Base-by-base conservation (phyloP, 441 rosid species). In the Gossypium gossypioides region DNA sequence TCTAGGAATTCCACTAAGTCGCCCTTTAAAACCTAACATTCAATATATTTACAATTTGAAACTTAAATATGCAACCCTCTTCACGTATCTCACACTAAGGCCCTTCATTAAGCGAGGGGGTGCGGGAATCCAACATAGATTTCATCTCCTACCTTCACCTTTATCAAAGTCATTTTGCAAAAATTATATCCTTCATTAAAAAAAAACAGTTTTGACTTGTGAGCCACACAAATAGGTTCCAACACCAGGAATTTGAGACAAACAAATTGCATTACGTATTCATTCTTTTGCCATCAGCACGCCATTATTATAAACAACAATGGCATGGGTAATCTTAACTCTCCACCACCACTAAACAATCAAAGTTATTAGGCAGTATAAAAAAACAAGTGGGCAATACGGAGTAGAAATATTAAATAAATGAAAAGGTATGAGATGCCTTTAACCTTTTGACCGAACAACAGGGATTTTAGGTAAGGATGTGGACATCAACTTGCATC, bases 391-490 rank as follows among this genome's bases (percentile, higher is more conserved):
- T 54, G 34, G 76, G 21, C 19, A 25, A 32, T 16, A 13, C n/a
- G 60, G 40, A 61, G 12, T 55, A 58, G 72, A 66, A 5, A n/a
- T 58, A 59, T 16, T 46, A 50, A 46, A 7, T 12, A 65, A 59
- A 52, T 52, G 46, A 40, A 55, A 16, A 12, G 6, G 44, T 6
- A 9, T 19, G 71, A 7, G 18, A 68, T 27, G 22, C 44, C 44
- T 60, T 60, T 9, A 37, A 18, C 27, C 50, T 42, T 4, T 12
- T 57, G 73, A 68, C 69, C 50, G 81, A 78, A 74, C 78, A 46
- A 73, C 80, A 82, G 81, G 42, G 69, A 74, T 69, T 69, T 25
- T 72, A 74, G 81, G 63, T 9, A 67, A 79, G 57, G 72, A 61
- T 61, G 81, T 50, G 80, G 71, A 72, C 48, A 25, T 32, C 22